These are phyloP conservation scores for Aspergillus spinulosporus DNA, from an alignment of 2,329 filamentous ascomycete species.

Conservation along the genomic window DNA sequence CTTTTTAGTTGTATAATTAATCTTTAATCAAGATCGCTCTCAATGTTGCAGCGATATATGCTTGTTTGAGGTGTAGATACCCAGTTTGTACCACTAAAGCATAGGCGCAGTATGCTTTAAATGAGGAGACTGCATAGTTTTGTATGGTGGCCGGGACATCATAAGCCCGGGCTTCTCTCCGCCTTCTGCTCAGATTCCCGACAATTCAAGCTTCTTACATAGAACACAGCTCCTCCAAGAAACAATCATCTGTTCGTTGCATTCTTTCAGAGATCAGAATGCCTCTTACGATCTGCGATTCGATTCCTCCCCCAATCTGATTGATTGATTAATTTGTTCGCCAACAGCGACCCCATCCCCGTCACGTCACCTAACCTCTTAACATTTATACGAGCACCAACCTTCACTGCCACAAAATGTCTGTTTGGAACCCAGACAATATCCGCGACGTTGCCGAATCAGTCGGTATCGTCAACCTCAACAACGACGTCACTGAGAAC, in stretches of 20 bases:
- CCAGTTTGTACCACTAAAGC: too few relatives aligned
- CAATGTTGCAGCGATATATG: neutral
- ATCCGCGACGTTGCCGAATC: slow-evolving; percentile 95
- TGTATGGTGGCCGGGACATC: slow-evolving; percentile 6
- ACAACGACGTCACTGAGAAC: slow-evolving; percentile 82
- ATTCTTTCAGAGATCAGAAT: slow-evolving; percentile 3
- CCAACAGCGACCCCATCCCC: neutral
- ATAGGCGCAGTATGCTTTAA: too few relatives aligned
- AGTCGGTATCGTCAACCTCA: slow-evolving; percentile 78
- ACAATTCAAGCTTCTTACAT: neutral
- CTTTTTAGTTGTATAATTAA: slow-evolving; percentile 9
- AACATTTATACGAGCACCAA: slow-evolving; percentile 5
- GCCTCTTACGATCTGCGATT: slow-evolving; percentile 4
- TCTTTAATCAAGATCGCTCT: slow-evolving; percentile 6
- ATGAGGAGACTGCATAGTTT: neutral
- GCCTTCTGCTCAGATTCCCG: slow-evolving; percentile 4
- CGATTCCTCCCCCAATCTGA: slow-evolving; percentile 2
- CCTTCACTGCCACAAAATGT: slow-evolving; percentile 43
- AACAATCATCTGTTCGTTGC: neutral
- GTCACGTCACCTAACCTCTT: slow-evolving; percentile 3
- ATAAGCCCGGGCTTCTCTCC: slow-evolving; percentile 13
- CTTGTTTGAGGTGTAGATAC: too few relatives aligned
- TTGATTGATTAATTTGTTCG: neutral
- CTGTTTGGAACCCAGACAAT: slow-evolving; percentile 94
- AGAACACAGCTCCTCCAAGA: neutral